These are phyloP conservation scores for Puccinia polysora DNA, from an alignment of 1,284 basidiomycete species.

Conservation along the genomic window DNA sequence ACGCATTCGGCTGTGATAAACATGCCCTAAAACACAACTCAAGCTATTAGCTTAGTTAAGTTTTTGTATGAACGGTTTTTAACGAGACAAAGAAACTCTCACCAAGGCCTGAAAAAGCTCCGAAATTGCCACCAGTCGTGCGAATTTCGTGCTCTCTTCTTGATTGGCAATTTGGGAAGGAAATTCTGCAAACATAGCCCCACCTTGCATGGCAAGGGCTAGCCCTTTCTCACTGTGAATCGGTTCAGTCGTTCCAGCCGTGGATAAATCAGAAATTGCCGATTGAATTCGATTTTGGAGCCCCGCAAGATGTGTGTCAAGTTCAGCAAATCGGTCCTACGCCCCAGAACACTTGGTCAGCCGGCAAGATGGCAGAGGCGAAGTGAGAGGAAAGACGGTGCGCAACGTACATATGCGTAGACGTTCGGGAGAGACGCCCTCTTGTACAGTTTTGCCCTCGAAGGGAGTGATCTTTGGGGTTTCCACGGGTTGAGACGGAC, in stretches of 20 bases:
- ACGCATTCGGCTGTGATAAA: constrained; percentile 21
- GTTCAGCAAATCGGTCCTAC: constrained; percentile 7
- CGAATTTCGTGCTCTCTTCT: constrained; percentile 4
- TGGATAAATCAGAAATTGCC: not conserved
- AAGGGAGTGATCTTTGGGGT: no score
- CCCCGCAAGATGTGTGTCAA: constrained; percentile 15
- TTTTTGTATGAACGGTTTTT: not conserved
- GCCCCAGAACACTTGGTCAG: not conserved
- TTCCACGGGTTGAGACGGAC: no score
- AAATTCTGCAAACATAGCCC: not conserved
- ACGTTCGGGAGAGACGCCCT: no score
- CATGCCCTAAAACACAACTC: constrained; percentile 3
- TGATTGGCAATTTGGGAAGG: not conserved
- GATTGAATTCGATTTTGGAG: constrained; percentile 6
- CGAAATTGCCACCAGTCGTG: not conserved
- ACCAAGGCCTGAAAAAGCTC: constrained; percentile 21
- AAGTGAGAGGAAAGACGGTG: not conserved
- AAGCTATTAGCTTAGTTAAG: not conserved
- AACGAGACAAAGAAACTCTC: not conserved
- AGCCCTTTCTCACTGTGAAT: constrained; percentile 12
- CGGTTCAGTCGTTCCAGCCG: not conserved
- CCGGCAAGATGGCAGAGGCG: not conserved
- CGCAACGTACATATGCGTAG: no score
- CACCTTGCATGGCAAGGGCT: not conserved
- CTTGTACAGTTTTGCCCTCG: no score